A percentile compares a stretch with the other conserved stretches of the same genome.
Evolutionary conservation across 108 stramenopile genomes (phyloP).

Genomic region (Cylindrotheca fusiformis): DNA sequence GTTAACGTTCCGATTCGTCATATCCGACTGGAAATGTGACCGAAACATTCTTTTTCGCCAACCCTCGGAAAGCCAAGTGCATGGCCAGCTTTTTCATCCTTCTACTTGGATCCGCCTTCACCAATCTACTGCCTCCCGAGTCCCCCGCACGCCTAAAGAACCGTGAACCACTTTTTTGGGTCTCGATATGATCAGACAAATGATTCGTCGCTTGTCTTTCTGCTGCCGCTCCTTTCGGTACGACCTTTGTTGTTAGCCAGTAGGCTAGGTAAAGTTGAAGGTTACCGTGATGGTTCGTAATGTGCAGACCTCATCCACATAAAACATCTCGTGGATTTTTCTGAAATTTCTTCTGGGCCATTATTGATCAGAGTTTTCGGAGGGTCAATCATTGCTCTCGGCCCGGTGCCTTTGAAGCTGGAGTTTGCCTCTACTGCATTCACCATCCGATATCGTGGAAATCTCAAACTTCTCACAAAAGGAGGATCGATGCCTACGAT

Average conservation of each 20-base stretch:
- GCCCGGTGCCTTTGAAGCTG: no score
- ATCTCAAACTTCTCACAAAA: no score
- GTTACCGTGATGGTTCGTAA: slow-evolving; percentile 63
- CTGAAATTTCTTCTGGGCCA: no score
- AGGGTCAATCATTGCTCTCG: no score
- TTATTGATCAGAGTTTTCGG: no score
- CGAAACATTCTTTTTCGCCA: no score
- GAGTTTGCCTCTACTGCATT: no score
- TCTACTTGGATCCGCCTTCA: neutral
- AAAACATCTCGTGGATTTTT: slow-evolving; percentile 20
- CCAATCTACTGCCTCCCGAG: neutral
- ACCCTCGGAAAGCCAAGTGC: neutral
- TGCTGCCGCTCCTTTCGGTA: slow-evolving; percentile 11
- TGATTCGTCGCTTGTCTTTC: neutral
- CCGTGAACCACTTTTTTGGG: neutral
- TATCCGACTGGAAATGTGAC: no score
- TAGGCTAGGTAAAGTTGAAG: slow-evolving; percentile 43
- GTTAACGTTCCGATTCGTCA: no score
- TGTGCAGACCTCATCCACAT: slow-evolving; percentile 55
- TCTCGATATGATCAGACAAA: neutral
- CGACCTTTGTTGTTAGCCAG: slow-evolving; percentile 31
- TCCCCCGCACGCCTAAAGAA: neutral
- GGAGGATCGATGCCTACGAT: no score
- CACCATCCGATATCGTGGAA: no score
- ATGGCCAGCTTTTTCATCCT: neutral